phyloP scores from a whole-genome alignment of 2,329 filamentous ascomycete species.

The Rachicladosporium sp. region DNA sequence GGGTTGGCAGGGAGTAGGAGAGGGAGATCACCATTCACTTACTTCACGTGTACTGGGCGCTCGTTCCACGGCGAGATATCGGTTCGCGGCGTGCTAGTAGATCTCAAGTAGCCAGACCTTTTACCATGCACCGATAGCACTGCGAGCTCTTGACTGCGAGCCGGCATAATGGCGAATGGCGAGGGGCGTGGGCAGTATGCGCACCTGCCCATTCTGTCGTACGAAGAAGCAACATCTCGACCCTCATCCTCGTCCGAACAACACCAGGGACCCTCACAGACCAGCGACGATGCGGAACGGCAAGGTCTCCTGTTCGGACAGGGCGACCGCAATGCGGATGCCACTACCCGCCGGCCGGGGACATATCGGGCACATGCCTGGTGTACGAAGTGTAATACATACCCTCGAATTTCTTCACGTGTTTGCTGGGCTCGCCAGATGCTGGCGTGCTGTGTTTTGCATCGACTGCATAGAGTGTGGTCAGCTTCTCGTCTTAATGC shows the following conservation, averaged over 20 bases:
- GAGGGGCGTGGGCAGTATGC: conserved; percentile 14
- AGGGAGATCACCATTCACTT: too few species aligned
- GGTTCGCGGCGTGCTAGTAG: too few species aligned
- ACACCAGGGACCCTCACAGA: conserved; percentile 43
- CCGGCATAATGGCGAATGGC: conserved; percentile 8
- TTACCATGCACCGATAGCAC: too few species aligned
- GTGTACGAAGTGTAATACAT: conserved; percentile 8
- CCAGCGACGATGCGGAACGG: conserved; percentile 60
- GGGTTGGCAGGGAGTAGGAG: too few species aligned
- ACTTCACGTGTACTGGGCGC: too few species aligned
- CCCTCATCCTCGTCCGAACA: conserved; percentile 33
- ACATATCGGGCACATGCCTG: conserved; percentile 69
- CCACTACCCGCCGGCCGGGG: conserved; percentile 20
- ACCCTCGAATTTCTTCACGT: conserved; percentile 36
- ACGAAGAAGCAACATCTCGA: conserved; percentile 64
- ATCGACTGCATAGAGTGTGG: too few species aligned
- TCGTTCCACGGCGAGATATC: too few species aligned
- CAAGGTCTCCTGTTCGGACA: conserved; percentile 55
- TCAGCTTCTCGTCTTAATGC: too few species aligned
- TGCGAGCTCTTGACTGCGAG: too few species aligned
- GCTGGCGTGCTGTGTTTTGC: conserved; percentile 17
- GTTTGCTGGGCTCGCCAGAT: conserved; percentile 25
- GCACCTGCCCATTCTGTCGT: conserved; percentile 60
- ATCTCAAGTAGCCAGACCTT: too few species aligned
- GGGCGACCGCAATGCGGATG: conserved; percentile 20